Base-by-base conservation (phyloP, 2,329 filamentous ascomycete species). In the Sarocladium oryzae region DNA sequence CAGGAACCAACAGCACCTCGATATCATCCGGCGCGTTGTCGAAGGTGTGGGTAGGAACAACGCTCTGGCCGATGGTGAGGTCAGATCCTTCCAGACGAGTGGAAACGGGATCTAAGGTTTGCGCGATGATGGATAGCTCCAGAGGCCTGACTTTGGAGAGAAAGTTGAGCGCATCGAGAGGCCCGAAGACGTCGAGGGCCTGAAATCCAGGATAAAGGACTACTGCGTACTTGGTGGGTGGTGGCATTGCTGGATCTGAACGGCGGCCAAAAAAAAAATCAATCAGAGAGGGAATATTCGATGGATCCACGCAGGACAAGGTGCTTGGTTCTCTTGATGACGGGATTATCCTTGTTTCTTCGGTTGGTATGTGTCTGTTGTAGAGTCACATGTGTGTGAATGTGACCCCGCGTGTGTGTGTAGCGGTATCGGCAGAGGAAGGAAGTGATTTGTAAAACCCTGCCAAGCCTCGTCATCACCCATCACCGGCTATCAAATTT, bases 101-200 rank as follows among this genome's bases (percentile, higher is more conserved):
- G 1, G 62, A 56, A 0, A 69, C 64, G 2, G 66, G 65, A 4
- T 61, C 55, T 6, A 63, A 50, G 0, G 60, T 58, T 1, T 57
- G 51, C 3, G 63, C 58, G 3, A 69, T 51, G 5, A 69, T 49
- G 9, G 52, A 60, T 1, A 68, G 55, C 16, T 57, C 33, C 4
- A 68, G 53, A 20, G 56, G 56, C 7, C 50, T 55, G 2, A 28
- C 46, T 35, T 51, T 57, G 11, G 63, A 61, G 16, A 66, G 54
- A 18, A 61, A 53, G 49, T 67, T 66, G 15, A 70, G 57, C 3
- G 60, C 57, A 24, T 70, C 67, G 3, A 69, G 48, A 2, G 68
- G 66, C 0, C 71, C 70, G 49, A 79, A 69, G 23, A 66, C 63
- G 46, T 71, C 69, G 28, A 71, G 61, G 2, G 64, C 61, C 49